phyloP scores from a whole-genome alignment of 2,329 filamentous ascomycete genomes.

The Chrysoporthe cubensis region DNA sequence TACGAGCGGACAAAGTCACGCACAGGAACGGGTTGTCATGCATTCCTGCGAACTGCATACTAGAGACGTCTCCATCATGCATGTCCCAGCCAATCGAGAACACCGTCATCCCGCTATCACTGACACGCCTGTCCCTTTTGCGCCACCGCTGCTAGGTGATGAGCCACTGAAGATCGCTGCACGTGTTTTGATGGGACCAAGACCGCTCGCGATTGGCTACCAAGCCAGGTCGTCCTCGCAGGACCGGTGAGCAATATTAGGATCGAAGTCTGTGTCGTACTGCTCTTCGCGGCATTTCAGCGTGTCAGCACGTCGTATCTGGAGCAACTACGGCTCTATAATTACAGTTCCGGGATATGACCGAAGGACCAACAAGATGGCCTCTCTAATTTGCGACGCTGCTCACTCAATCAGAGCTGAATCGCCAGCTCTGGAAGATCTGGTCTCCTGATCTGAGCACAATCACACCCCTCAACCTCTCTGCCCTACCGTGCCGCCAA shows the following conservation, averaged over 20 bases:
- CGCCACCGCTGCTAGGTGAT: background rate
- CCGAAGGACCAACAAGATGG: no score
- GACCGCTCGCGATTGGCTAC: background rate
- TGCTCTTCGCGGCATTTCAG: background rate
- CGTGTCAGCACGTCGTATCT: background rate
- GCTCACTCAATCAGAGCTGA: background rate
- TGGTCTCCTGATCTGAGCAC: background rate
- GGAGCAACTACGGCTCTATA: background rate
- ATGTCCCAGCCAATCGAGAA: constrained; percentile 2
- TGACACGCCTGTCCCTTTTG: background rate
- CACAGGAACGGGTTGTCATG: background rate
- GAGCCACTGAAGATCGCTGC: background rate
- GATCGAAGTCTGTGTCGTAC: background rate
- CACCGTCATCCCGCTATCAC: background rate
- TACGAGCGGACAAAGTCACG: background rate
- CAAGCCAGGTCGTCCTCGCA: background rate
- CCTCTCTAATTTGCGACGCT: background rate
- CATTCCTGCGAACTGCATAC: background rate
- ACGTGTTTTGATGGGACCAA: background rate
- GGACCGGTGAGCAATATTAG: constrained; percentile 1
- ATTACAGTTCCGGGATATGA: no score
- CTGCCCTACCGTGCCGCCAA: no score
- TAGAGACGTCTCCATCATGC: background rate
- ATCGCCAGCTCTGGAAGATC: background rate
- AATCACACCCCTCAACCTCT: background rate